These are phyloP conservation scores for Triangularia verruculosa DNA, from an alignment of 2,329 filamentous ascomycete genomes.

Conservation along the genomic window DNA sequence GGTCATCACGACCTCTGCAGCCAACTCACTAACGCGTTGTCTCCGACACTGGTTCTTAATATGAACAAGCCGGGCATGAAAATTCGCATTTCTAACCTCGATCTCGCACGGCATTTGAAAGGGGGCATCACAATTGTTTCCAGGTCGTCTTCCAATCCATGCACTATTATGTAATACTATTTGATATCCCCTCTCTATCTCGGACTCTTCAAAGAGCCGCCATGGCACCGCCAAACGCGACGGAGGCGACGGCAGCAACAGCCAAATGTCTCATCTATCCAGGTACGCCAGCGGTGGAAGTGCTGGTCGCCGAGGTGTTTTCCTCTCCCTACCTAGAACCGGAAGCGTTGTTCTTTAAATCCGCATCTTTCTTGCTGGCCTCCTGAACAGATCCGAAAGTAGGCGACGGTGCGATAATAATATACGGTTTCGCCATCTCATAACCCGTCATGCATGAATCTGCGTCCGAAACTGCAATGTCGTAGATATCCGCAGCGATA, in stretches of 20 bases:
- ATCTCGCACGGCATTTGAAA: neutral
- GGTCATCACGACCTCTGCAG: too few species aligned
- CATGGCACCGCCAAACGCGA: constrained; percentile 4
- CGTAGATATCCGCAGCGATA: too few species aligned
- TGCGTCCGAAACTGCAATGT: too few species aligned
- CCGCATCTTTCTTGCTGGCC: too few species aligned
- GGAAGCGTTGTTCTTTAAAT: neutral
- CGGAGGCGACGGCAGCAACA: neutral
- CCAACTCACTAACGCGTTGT: too few species aligned
- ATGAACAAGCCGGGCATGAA: neutral
- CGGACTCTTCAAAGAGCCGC: neutral
- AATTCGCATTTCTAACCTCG: neutral
- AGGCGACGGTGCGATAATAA: too few species aligned
- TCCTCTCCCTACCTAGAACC: neutral
- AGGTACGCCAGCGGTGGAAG: neutral
- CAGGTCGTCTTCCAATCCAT: neutral
- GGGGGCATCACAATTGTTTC: neutral
- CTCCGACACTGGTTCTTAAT: too few species aligned
- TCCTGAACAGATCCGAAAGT: too few species aligned
- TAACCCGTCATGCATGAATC: too few species aligned
- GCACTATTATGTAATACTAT: neutral
- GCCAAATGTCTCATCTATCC: neutral
- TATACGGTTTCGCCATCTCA: too few species aligned
- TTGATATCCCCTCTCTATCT: neutral
- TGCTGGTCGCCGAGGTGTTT: neutral